These are phyloP conservation scores for Tanacetum coccineum DNA, from an alignment of 129 eudicot genomes.

Conservation along the genomic window DNA sequence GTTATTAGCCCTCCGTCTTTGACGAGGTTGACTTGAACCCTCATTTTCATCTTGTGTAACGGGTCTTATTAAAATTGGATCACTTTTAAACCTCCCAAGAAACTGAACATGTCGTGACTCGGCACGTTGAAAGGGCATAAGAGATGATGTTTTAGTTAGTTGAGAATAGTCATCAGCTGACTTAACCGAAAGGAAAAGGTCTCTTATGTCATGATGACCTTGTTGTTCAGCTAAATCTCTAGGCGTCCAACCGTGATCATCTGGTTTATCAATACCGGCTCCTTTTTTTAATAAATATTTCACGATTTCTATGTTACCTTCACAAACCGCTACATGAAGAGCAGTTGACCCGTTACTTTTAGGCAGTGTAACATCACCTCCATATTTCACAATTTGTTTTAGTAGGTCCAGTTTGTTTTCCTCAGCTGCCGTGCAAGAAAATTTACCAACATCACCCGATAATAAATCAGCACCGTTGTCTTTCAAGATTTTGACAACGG, in stretches of 20 bases:
- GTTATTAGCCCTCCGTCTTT: slow-evolving; percentile 51
- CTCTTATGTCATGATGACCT: slow-evolving; percentile 74
- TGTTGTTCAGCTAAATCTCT: slow-evolving; percentile 90
- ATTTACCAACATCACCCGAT: slow-evolving; percentile 62
- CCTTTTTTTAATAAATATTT: slow-evolving; percentile 58
- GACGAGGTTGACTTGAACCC: slow-evolving; percentile 39
- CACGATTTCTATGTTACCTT: slow-evolving; percentile 68
- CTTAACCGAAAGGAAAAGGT: slow-evolving; percentile 40
- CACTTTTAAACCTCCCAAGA: slow-evolving; percentile 58
- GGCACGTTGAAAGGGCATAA: slow-evolving; percentile 37
- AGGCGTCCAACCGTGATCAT: slow-evolving; percentile 82
- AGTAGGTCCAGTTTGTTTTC: slow-evolving; percentile 57
- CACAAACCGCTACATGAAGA: slow-evolving; percentile 91
- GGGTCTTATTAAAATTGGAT: slow-evolving; percentile 51
- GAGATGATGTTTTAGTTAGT: slow-evolving; percentile 28
- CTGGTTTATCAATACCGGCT: slow-evolving; percentile 47
- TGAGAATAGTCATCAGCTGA: slow-evolving; percentile 26
- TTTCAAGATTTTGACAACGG: slow-evolving; percentile 36
- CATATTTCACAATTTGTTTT: slow-evolving; percentile 43
- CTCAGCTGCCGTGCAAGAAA: slow-evolving; percentile 74
- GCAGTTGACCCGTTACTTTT: slow-evolving; percentile 67
- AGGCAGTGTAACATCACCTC: slow-evolving; percentile 65
- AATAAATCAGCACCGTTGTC: slow-evolving; percentile 57
- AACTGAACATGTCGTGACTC: slow-evolving; percentile 54
- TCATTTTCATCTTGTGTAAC: slow-evolving; percentile 21